These are phyloP conservation scores for Ogataea nitratoaversa DNA, from an alignment of 805 yeast genomes.

Conservation along the genomic window DNA sequence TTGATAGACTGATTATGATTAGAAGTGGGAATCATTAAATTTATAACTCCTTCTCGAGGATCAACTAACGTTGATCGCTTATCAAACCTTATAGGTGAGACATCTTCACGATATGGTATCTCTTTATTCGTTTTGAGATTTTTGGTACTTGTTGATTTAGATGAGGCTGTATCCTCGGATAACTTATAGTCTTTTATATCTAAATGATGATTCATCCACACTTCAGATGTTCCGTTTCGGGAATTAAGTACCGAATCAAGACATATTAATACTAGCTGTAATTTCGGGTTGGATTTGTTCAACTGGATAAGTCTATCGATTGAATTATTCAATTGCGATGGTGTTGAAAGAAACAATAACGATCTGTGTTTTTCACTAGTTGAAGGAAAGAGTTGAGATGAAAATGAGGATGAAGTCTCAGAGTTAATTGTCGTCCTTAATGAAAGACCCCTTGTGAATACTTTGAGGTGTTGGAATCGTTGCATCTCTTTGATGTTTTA, in stretches of 20 bases:
- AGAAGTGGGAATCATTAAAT: background rate
- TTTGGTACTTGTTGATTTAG: background rate
- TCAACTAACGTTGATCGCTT: constrained; percentile 8
- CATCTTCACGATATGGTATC: background rate
- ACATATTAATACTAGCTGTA: constrained; percentile 22
- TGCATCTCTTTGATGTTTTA: background rate
- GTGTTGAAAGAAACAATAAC: constrained; percentile 27
- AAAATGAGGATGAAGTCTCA: background rate
- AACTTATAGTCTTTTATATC: too few relatives aligned
- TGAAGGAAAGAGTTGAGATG: background rate
- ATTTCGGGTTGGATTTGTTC: constrained; percentile 6
- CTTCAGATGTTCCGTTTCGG: constrained; percentile 24
- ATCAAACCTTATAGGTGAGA: constrained; percentile 11
- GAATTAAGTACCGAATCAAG: constrained; percentile 25
- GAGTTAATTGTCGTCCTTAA: constrained; percentile 23
- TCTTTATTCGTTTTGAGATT: background rate
- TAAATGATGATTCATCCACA: constrained; percentile 23
- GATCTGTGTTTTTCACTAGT: constrained; percentile 9
- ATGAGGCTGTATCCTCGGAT: constrained; percentile 2
- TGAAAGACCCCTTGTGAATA: constrained; percentile 8
- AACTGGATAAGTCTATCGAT: constrained; percentile 12
- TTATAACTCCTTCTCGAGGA: constrained; percentile 2
- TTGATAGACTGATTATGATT: background rate
- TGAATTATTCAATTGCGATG: constrained; percentile 20
- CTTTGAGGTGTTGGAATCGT: background rate